These are phyloP conservation scores for Phaseolus lunatus DNA, from an alignment of 306 rosid species.

Conservation along the genomic window DNA sequence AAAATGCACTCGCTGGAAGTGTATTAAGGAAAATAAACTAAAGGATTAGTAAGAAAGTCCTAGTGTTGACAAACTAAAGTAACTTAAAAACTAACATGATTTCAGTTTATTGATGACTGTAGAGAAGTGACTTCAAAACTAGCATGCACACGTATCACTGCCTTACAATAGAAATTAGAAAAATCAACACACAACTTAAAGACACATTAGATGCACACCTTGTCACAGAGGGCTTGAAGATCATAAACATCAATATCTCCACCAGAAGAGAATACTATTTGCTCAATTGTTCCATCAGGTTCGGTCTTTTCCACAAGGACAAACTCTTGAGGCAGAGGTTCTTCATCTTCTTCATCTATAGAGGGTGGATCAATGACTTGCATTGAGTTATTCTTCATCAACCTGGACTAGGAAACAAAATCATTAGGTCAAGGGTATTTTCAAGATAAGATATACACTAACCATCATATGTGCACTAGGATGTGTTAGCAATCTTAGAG, in stretches of 20 bases:
- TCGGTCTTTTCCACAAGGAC: constrained; percentile 83
- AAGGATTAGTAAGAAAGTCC: constrained; percentile 30
- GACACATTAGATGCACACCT: constrained; percentile 56
- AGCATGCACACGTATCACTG: no score
- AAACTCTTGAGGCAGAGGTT: constrained; percentile 79
- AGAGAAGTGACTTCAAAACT: neutral
- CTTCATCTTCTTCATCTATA: constrained; percentile 68
- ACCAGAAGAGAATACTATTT: constrained; percentile 89
- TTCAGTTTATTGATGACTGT: neutral
- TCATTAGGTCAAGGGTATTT: neutral
- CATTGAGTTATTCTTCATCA: constrained; percentile 66
- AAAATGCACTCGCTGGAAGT: constrained; percentile 2
- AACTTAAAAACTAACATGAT: neutral
- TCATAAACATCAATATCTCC: constrained; percentile 90
- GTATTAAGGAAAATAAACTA: neutral
- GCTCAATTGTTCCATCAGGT: constrained; percentile 82
- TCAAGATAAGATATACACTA: constrained; percentile 31
- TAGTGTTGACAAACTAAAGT: neutral
- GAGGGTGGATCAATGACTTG: constrained; percentile 77
- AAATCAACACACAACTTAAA: constrained; percentile 39
- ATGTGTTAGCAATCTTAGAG: constrained; percentile 8
- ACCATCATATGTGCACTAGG: constrained; percentile 25
- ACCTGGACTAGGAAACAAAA: constrained; percentile 56
- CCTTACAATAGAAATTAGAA: constrained; percentile 8
- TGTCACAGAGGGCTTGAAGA: constrained; percentile 91